Evolutionary conservation across 352 stramenopile genomes (phyloP).

Genomic region (Phytophthora sp.): DNA sequence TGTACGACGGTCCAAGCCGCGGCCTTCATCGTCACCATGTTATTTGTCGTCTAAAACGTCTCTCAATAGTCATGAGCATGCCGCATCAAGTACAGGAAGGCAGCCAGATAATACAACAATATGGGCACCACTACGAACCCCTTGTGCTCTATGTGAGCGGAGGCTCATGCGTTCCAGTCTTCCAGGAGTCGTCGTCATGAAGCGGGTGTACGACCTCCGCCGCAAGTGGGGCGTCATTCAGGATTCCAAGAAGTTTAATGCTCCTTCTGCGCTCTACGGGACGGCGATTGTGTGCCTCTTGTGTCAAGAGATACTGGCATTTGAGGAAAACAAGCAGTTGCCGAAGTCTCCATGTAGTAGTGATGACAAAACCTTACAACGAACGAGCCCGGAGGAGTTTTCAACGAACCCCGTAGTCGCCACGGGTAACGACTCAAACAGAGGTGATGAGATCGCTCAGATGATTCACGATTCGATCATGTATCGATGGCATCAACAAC

Average conservation of each 20-base stretch:
- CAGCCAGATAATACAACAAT: constrained; percentile 22
- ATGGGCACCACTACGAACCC: constrained; percentile 36
- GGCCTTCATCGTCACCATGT: constrained; percentile 35
- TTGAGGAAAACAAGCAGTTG: constrained; percentile 34
- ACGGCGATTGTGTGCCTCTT: constrained; percentile 50
- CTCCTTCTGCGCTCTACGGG: constrained; percentile 45
- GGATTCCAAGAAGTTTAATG: constrained; percentile 48
- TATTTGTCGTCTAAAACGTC: constrained; percentile 35
- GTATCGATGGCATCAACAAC: constrained; percentile 40
- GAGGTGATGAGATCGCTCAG: constrained; percentile 27
- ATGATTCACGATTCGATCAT: constrained; percentile 52
- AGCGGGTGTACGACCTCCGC: constrained; percentile 53
- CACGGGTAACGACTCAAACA: background rate
- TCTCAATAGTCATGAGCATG: background rate
- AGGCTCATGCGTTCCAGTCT: constrained; percentile 52
- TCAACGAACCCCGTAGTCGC: background rate
- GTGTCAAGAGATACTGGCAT: constrained; percentile 50
- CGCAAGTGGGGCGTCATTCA: constrained; percentile 56
- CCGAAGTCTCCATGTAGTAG: background rate
- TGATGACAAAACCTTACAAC: background rate
- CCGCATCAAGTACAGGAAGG: no score
- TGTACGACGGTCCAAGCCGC: constrained; percentile 13
- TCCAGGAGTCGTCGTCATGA: constrained; percentile 52
- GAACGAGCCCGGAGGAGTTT: background rate
- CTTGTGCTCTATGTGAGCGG: constrained; percentile 54